A percentile compares a stretch with the other conserved stretches of the same genome.
Evolutionary conservation across 345 rosid species (phyloP).

Genomic region (Arabidopsis thaliana): TAIR10.1 NC_003070.9:10102501-10103000

Average conservation of each 20-base stretch:
- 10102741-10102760: not conserved
- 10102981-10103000: not conserved
- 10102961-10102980: conserved; percentile 10
- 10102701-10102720: not conserved
- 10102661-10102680: conserved; percentile 12
- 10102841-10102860: not conserved
- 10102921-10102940: not conserved
- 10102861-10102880: no score
- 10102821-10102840: conserved; percentile 24
- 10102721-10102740: conserved; percentile 4
- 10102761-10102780: not conserved
- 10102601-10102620: not conserved
- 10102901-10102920: not conserved
- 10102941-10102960: conserved; percentile 2
- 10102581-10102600: no score
- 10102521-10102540: not conserved
- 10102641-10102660: not conserved
- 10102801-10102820: not conserved
- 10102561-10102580: conserved; percentile 4
- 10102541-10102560: not conserved
- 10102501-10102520: not conserved
- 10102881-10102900: not conserved
- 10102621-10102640: not conserved
- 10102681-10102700: conserved; percentile 10
- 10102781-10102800: not conserved